These are phyloP conservation scores for Solanum piurae DNA, from an alignment of 257 asterid species.

Conservation along the genomic window DNA sequence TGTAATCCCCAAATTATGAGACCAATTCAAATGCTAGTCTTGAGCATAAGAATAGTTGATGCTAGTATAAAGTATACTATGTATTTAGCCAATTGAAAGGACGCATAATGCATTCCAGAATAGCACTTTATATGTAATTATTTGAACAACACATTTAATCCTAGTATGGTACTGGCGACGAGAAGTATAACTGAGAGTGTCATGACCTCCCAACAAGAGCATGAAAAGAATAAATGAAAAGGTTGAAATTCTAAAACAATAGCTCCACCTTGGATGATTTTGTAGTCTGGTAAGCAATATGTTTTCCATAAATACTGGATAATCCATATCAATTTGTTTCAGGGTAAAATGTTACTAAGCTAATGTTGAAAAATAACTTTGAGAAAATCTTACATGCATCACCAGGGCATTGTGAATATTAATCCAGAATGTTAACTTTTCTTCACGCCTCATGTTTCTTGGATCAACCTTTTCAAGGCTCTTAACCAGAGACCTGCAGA, in stretches of 20 bases:
- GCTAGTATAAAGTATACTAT: not conserved
- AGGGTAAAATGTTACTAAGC: not conserved
- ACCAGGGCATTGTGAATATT: conserved; percentile 85
- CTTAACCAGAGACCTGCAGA: conserved; percentile 64
- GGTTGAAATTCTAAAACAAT: not conserved
- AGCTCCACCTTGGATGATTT: not conserved
- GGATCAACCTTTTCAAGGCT: conserved; percentile 73
- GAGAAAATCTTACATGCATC: conserved; percentile 61
- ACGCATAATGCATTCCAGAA: not conserved
- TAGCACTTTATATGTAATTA: not conserved
- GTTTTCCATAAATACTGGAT: not conserved
- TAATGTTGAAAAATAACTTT: conserved; percentile 2
- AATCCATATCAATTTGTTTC: not conserved
- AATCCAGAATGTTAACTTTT: conserved; percentile 81
- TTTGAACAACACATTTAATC: not conserved
- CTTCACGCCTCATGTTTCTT: conserved; percentile 69
- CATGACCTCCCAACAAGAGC: not conserved
- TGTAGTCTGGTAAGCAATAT: not conserved
- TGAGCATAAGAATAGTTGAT: not conserved
- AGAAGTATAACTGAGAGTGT: not conserved
- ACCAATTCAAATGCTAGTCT: not conserved
- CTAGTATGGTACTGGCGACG: not conserved
- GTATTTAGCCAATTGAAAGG: not conserved
- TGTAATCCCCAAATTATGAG: not conserved
- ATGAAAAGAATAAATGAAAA: not conserved